Evolutionary conservation across 768 basidiomycete species (phyloP).

Genomic region (Sarcodon sp.): DNA sequence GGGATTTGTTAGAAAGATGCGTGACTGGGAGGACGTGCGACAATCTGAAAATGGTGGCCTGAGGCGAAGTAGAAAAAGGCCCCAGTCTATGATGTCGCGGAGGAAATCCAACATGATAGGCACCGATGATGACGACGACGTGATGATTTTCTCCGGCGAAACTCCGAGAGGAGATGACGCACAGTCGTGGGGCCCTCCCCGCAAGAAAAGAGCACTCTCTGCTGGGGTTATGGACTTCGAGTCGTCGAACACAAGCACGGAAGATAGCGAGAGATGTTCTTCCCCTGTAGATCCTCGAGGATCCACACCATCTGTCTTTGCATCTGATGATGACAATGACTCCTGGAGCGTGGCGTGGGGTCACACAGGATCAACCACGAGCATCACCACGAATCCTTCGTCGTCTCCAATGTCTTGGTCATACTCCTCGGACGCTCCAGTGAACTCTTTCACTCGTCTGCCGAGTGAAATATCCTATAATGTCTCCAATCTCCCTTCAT

Average conservation of each 20-base stretch:
- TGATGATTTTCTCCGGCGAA: conserved; percentile 40
- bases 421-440: conserved; percentile 26
- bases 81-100: conserved; percentile 11
- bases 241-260: conserved; percentile 8
- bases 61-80: not conserved
- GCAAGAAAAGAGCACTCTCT: conserved; percentile 31
- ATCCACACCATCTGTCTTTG: conserved; percentile 16
- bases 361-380: not conserved
- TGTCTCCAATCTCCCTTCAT: conserved; percentile 7
- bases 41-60: not conserved
- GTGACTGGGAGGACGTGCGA: conserved; percentile 43
- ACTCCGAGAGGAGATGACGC: conserved; percentile 8
- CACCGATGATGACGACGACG: conserved; percentile 35
- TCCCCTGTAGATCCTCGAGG: conserved; percentile 17
- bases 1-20: conserved; percentile 59
- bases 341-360: conserved; percentile 6
- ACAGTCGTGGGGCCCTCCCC: conserved; percentile 5
- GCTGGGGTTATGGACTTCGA: conserved; percentile 30
- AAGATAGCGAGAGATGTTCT: conserved; percentile 15
- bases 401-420: conserved; percentile 20
- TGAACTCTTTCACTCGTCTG: conserved; percentile 21
- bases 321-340: conserved; percentile 21
- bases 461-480: not conserved
- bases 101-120: conserved; percentile 4
- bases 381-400: conserved; percentile 8